A percentile compares a stretch with the other conserved stretches of the same genome.
Evolutionary conservation across 768 basidiomycete species (phyloP).

Genomic region (Fomitopsis serialis): DNA sequence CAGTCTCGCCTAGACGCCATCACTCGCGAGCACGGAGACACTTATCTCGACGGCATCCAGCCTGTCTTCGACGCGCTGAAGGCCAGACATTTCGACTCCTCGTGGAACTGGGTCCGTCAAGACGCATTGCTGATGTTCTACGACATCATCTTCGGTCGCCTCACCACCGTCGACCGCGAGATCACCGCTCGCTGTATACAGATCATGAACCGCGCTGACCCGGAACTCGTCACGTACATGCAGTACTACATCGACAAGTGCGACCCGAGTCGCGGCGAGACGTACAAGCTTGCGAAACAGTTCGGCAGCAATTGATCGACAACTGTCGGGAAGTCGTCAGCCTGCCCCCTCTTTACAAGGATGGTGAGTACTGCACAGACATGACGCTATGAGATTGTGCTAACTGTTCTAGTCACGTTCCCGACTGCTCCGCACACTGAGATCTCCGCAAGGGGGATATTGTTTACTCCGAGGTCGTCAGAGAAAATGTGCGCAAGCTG

Average conservation of each 20-base stretch:
- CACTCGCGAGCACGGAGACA: constrained; percentile 86
- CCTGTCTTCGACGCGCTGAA: constrained; percentile 93
- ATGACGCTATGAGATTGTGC: background rate
- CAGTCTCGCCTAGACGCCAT: constrained; percentile 89
- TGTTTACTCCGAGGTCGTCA: constrained; percentile 89
- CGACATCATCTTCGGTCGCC: constrained; percentile 94
- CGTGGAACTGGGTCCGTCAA: constrained; percentile 99
- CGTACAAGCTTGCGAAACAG: constrained; percentile 92
- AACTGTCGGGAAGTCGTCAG: constrained; percentile 85
- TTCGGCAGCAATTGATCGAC: constrained; percentile 95
- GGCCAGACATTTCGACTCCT: constrained; percentile 96
- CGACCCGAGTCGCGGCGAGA: constrained; percentile 79
- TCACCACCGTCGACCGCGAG: constrained; percentile 92
- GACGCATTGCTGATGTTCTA: constrained; percentile 96
- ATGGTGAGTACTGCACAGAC: constrained; percentile 54
- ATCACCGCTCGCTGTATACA: constrained; percentile 96
- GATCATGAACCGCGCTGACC: constrained; percentile 96
- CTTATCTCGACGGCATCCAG: constrained; percentile 91
- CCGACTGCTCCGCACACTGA: constrained; percentile 96
- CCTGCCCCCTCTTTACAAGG: constrained; percentile 89
- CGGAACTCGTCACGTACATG: constrained; percentile 89
- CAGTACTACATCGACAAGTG: constrained; percentile 89
- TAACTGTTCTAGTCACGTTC: constrained; percentile 64
- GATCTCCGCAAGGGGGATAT: constrained; percentile 94
- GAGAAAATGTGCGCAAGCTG: constrained; percentile 93